Evolutionary conservation across 306 rosid genomes (phyloP).

Genomic region (Malus orientalis): DNA sequence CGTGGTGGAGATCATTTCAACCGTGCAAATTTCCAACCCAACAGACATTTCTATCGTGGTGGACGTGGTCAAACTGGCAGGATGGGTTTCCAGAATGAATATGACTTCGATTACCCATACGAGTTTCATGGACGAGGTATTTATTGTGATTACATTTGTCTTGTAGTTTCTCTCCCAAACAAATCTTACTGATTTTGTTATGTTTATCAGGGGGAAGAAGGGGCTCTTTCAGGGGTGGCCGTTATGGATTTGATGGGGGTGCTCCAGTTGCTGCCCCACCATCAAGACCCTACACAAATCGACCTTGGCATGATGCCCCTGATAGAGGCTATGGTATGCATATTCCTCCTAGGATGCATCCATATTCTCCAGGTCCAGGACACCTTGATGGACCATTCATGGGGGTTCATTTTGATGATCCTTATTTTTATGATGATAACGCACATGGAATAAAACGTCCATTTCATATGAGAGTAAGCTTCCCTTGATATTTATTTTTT

Average conservation of each 20-base stretch:
- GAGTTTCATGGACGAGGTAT: slow-evolving; percentile 47
- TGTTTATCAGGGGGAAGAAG: slow-evolving; percentile 44
- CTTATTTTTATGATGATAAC: slow-evolving; percentile 37
- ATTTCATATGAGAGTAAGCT: slow-evolving; percentile 57
- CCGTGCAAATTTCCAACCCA: slow-evolving; percentile 38
- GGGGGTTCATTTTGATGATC: slow-evolving; percentile 50
- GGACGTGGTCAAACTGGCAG: slow-evolving; percentile 45
- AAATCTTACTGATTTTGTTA: background rate
- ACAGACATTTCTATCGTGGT: slow-evolving; percentile 36
- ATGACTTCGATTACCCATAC: slow-evolving; percentile 23
- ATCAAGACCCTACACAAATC: slow-evolving; percentile 35
- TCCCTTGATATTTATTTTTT: background rate
- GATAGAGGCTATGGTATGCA: slow-evolving; percentile 44
- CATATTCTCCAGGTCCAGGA: slow-evolving; percentile 47
- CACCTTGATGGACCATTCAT: slow-evolving; percentile 35
- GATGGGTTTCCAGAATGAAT: slow-evolving; percentile 29
- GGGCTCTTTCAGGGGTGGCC: slow-evolving; percentile 36
- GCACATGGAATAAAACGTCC: slow-evolving; percentile 60
- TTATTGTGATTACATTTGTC: slow-evolving; percentile 10
- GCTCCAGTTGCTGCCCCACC: slow-evolving; percentile 16
- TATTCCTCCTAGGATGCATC: slow-evolving; percentile 42
- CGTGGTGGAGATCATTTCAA: slow-evolving; percentile 35
- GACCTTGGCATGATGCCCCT: slow-evolving; percentile 46
- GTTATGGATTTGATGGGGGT: slow-evolving; percentile 32
- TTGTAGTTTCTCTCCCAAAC: background rate